phyloP scores from a whole-genome alignment of 2,329 filamentous ascomycete genomes.

The Botrytis galanthina region DNA sequence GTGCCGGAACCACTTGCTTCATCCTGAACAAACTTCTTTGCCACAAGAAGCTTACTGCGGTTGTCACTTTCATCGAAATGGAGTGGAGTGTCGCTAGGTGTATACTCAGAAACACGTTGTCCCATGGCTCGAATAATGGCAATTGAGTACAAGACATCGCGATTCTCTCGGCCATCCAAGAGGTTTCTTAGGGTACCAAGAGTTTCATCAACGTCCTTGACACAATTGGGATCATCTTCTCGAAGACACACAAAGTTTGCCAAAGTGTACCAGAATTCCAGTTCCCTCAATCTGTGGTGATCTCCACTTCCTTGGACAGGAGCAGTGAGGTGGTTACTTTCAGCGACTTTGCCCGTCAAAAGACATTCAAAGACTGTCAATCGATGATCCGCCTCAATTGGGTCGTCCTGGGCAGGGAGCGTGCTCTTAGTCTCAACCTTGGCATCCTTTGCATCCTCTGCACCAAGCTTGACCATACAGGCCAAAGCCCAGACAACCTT shows the following conservation, averaged over 20 bases:
- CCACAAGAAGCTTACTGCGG: conserved; percentile 64
- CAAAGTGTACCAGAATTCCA: conserved; percentile 80
- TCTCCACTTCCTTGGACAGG: conserved; percentile 50
- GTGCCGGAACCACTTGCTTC: conserved; percentile 68
- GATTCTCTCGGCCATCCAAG: conserved; percentile 78
- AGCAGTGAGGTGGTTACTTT: conserved; percentile 55
- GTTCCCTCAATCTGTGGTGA: conserved; percentile 57
- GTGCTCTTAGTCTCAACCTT: conserved; percentile 39
- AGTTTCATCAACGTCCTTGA: conserved; percentile 62
- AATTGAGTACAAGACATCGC: conserved; percentile 87
- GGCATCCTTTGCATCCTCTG: conserved; percentile 35
- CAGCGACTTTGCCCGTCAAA: conserved; percentile 67
- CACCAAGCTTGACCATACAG: conserved; percentile 41
- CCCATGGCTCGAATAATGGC: conserved; percentile 75
- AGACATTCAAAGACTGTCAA: conserved; percentile 75
- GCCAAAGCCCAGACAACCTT: conserved; percentile 60
- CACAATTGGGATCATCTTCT: conserved; percentile 56
- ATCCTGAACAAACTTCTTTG: conserved; percentile 66
- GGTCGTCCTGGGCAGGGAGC: conserved; percentile 55
- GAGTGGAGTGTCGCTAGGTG: conserved; percentile 54
- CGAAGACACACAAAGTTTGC: conserved; percentile 68
- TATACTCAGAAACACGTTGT: conserved; percentile 59
- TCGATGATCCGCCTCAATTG: conserved; percentile 64
- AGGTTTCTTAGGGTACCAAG: conserved; percentile 65
- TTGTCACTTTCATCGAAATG: conserved; percentile 66